A percentile compares a stretch with the other conserved stretches of the same genome.
These are phyloP conservation scores for Stephania cephalantha DNA, from an alignment of 164 flowering plant species.

Conservation along the genomic window DNA sequence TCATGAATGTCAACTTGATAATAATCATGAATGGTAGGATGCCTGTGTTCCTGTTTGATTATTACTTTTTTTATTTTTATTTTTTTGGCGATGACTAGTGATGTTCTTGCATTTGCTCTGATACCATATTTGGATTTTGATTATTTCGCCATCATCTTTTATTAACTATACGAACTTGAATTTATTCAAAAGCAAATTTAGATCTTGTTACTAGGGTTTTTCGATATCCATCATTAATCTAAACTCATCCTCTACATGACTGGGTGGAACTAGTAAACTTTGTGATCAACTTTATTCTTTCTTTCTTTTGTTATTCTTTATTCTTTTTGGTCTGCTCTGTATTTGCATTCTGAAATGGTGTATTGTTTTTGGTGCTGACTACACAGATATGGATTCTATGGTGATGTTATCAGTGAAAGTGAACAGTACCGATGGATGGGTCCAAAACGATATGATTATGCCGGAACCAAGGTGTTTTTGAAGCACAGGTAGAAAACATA, in stretches of 20 bases:
- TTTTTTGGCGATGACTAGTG: no score
- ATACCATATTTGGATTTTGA: no score
- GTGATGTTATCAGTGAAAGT: conserved; percentile 95
- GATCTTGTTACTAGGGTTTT: neutral
- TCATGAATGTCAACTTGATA: no score
- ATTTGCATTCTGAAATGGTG: neutral
- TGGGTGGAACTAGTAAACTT: neutral
- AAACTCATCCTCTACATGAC: neutral
- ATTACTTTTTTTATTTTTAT: no score
- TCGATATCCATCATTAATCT: neutral
- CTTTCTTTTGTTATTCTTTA: neutral
- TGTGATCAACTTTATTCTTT: neutral
- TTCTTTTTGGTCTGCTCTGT: neutral
- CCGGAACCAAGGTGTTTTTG: conserved; percentile 91
- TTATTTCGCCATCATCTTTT: no score
- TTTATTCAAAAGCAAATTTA: neutral
- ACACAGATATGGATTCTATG: conserved; percentile 91
- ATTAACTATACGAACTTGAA: no score
- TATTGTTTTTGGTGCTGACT: neutral
- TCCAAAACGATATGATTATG: conserved; percentile 91
- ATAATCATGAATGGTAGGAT: no score
- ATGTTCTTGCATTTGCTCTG: no score
- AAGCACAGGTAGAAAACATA: conserved; percentile 57
- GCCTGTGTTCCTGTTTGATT: no score
- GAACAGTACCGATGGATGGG: conserved; percentile 98